These are phyloP conservation scores for Collariella sp. DNA, from an alignment of 495 filamentous ascomycete genomes.

Conservation along the genomic window DNA sequence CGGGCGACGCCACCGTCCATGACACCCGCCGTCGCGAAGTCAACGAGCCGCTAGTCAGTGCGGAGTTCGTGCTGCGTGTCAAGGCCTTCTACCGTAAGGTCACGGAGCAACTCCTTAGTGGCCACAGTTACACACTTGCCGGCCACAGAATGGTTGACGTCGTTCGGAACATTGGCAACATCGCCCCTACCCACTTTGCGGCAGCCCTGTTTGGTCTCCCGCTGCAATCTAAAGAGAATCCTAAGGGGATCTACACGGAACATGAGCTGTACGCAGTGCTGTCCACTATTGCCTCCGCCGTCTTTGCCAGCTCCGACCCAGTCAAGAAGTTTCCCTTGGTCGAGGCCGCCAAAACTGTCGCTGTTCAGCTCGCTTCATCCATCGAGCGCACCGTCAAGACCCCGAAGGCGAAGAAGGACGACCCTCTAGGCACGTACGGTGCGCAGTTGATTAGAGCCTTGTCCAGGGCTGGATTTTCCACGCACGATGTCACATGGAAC, in stretches of 20 bases:
- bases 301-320: conserved; percentile 44
- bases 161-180: conserved; percentile 65
- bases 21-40: conserved; percentile 45
- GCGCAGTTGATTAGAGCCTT: conserved; percentile 60
- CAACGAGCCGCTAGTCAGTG: conserved; percentile 48
- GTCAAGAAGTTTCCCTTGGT: conserved; percentile 49
- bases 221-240: conserved; percentile 59
- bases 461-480: conserved; percentile 53
- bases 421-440: conserved; percentile 58
- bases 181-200: conserved; percentile 64
- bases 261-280: conserved; percentile 74
- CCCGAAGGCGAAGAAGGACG: conserved; percentile 44
- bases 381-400: conserved; percentile 50
- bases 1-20: conserved; percentile 44
- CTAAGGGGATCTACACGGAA: conserved; percentile 64
- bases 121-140: conserved; percentile 51
- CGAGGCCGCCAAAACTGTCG: conserved; percentile 52
- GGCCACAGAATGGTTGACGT: conserved; percentile 65
- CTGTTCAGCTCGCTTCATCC: conserved; percentile 40
- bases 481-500: conserved; percentile 63
- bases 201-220: conserved; percentile 65
- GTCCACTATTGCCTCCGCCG: conserved; percentile 50
- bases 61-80: conserved; percentile 48
- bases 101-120: conserved; percentile 54
- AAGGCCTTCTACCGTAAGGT: conserved; percentile 56